A percentile compares a stretch with the other conserved stretches of the same genome.
These are phyloP conservation scores for Cercospora brassicicola DNA, from an alignment of 2,329 filamentous ascomycete species.

Conservation along the genomic window DNA sequence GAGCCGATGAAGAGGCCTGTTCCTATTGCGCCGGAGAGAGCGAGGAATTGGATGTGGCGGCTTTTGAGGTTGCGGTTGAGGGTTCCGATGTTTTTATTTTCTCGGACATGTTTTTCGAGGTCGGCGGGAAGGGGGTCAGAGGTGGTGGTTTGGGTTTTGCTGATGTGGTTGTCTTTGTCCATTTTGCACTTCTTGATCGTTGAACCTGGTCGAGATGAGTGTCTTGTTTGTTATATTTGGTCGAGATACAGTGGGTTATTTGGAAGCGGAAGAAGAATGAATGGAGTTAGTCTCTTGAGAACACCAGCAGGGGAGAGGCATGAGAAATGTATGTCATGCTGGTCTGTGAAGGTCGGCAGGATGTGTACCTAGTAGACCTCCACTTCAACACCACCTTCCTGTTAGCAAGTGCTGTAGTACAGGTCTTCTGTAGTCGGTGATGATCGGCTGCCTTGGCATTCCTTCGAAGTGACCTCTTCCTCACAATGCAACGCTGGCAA, in stretches of 20 bases:
- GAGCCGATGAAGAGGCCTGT: slow-evolving; percentile 37
- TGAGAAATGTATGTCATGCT: too few relatives aligned
- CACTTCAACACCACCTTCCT: neutral
- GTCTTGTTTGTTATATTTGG: neutral
- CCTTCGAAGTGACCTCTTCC: neutral
- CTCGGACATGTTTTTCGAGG: neutral
- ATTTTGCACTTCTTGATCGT: neutral
- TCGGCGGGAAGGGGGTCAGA: neutral
- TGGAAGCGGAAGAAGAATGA: too few relatives aligned
- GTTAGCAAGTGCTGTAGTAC: neutral
- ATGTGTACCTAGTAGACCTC: too few relatives aligned
- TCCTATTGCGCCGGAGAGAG: slow-evolving; percentile 48
- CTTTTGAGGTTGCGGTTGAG: slow-evolving; percentile 58
- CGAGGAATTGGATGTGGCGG: slow-evolving; percentile 62
- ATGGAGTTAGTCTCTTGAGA: too few relatives aligned
- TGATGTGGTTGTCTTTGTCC: slow-evolving; percentile 5
- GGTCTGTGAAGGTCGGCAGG: too few relatives aligned
- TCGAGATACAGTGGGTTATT: neutral
- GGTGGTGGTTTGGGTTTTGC: slow-evolving; percentile 1
- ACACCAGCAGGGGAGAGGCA: too few relatives aligned
- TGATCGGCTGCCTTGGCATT: neutral
- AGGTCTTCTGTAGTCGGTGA: neutral
- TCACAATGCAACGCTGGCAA: slow-evolving; percentile 6
- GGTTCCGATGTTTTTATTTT: slow-evolving; percentile 16
- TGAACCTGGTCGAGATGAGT: neutral